Evolutionary conservation across 371 early-diverging fungal species (phyloP), one percentile per base, ranked within the genome.

Genomic region (Mortierella sp.): DNA sequence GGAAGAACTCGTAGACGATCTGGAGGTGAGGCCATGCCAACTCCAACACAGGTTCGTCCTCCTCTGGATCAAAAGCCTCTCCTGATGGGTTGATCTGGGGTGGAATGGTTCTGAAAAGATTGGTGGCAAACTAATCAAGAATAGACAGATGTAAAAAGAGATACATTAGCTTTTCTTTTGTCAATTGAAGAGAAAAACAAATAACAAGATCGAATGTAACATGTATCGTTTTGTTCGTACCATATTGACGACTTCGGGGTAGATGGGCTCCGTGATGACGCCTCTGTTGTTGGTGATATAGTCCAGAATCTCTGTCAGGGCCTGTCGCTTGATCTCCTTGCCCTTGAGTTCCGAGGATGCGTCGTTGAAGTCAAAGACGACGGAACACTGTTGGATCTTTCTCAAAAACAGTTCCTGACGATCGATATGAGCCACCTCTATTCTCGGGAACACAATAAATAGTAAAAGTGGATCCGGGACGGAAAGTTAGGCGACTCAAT

Each of bases 1-100:
- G 88, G 85, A 99, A 98, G 85, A 98, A 96, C 80, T 97, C 97
- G 86, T 99, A 99, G 10, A 99, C 98, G 55, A 98, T 90, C 85
- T 96, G 97, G 64, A 98, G 88, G 87, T 99, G 99, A 37, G 99
- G 98, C 99, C 99, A 99, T 22, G 97, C 97, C 16, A 93, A 84
- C 86, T 99, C 99, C 52, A 97, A 87, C 2, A 96, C 95, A 4
- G 98, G 98, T 85, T 99, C 99, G 83, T 99, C 99, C 81, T 99
- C 99, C 80, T 99, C 99, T 7, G 98, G 98, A 86, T 99, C 99
- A 79, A 95, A 98, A 1, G 96, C 97, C 74, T 98, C 98, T 50
- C 96, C 97, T 19, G 91, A 90, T 22, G 95, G 94, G 79, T 96
- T 95, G 40, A 94, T 92, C 82, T 95, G 96, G 5, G 99, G 98